These are phyloP conservation scores for Herpetospermum pedunculosum DNA, from an alignment of 306 rosid species.

Conservation along the genomic window DNA sequence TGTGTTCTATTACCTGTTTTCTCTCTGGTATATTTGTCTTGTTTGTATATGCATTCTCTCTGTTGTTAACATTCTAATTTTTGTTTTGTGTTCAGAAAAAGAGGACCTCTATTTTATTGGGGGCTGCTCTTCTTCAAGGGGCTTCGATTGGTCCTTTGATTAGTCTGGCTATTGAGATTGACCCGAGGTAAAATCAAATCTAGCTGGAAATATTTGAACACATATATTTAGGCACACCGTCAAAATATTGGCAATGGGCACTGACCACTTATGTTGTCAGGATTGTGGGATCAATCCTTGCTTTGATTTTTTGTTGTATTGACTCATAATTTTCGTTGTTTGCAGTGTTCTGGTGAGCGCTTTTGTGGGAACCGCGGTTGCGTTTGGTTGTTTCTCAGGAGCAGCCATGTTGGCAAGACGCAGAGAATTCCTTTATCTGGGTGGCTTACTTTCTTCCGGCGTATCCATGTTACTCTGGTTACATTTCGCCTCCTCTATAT, in stretches of 20 bases:
- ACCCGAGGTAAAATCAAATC: slow-evolving; percentile 50
- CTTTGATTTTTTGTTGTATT: not conserved
- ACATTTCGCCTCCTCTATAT: slow-evolving; percentile 65
- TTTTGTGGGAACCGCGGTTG: slow-evolving; percentile 75
- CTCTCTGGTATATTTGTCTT: not conserved
- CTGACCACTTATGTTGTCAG: not conserved
- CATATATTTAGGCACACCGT: not conserved
- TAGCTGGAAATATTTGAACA: not conserved
- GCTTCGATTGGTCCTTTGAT: slow-evolving; percentile 80
- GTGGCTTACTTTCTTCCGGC: slow-evolving; percentile 88
- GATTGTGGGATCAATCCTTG: not conserved
- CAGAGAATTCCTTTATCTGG: slow-evolving; percentile 85
- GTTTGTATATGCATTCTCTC: no score
- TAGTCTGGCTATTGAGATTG: slow-evolving; percentile 44
- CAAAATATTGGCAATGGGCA: not conserved
- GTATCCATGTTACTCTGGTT: slow-evolving; percentile 70
- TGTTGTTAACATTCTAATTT: not conserved
- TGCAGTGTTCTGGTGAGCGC: slow-evolving; percentile 61
- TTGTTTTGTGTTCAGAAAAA: slow-evolving; percentile 22
- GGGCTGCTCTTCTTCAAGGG: slow-evolving; percentile 44
- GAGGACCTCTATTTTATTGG: slow-evolving; percentile 52
- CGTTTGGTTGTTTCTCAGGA: slow-evolving; percentile 76
- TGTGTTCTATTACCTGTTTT: not conserved
- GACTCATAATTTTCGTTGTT: not conserved
- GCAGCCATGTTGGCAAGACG: slow-evolving; percentile 89